Percentiles rank a stretch among this genome's conserved stretches.
Evolutionary conservation across 2,329 filamentous ascomycete genomes (phyloP).

Genomic region (Ophiostoma himal-ulmi): DNA sequence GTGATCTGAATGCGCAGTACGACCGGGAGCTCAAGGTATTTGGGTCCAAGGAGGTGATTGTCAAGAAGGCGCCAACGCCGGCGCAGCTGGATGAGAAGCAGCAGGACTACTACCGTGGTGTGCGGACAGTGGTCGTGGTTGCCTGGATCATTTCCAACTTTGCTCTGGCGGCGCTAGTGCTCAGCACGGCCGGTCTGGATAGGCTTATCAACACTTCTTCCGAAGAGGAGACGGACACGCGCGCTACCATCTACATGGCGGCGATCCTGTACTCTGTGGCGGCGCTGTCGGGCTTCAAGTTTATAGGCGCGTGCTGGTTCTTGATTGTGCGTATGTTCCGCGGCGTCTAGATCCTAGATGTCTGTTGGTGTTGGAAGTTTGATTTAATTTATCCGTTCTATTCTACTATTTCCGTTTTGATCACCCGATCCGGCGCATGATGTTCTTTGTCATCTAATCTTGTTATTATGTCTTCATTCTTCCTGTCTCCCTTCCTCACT

Average conservation of each 20-base stretch:
- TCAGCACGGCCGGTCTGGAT: slow-evolving; percentile 79
- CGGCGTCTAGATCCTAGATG: slow-evolving; percentile 44
- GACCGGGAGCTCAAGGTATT: slow-evolving; percentile 76
- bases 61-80: slow-evolving; percentile 55
- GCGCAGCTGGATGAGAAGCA: slow-evolving; percentile 68
- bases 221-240: slow-evolving; percentile 40
- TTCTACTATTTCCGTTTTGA: neutral
- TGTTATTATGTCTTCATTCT: neutral
- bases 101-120: slow-evolving; percentile 97
- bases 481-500: neutral
- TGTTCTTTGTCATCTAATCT: neutral
- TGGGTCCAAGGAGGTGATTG: slow-evolving; percentile 64
- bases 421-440: neutral
- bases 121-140: slow-evolving; percentile 84
- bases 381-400: neutral
- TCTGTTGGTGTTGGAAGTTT: neutral
- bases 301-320: slow-evolving; percentile 85
- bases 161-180: slow-evolving; percentile 75
- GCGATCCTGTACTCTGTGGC: slow-evolving; percentile 88
- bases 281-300: slow-evolving; percentile 75
- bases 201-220: slow-evolving; percentile 48
- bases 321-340: slow-evolving; percentile 83
- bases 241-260: slow-evolving; percentile 76
- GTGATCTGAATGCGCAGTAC: slow-evolving; percentile 91
- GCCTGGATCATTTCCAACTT: slow-evolving; percentile 98